phyloP scores from a whole-genome alignment of 2,329 filamentous ascomycete genomes.

The Colletotrichum horii region DNA sequence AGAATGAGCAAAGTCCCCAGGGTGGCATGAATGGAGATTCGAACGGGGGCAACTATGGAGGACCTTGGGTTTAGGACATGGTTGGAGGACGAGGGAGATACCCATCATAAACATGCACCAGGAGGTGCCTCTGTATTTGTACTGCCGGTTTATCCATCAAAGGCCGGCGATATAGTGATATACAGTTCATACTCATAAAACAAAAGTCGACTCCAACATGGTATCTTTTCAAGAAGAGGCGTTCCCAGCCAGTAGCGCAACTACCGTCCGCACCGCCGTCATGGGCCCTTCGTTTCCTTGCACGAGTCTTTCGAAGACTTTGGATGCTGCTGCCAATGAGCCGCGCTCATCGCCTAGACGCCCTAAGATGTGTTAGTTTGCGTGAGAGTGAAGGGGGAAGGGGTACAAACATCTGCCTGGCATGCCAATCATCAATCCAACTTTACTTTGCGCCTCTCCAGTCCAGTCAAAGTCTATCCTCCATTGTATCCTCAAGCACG shows the following conservation, averaged over 20 bases:
- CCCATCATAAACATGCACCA: background rate
- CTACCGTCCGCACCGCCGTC: conserved; percentile 62
- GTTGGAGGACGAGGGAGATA: background rate
- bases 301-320: conserved; percentile 65
- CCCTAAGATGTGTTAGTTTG: conserved; percentile 50
- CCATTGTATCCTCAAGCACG: conserved; percentile 64
- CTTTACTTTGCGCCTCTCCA: conserved; percentile 67
- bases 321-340: conserved; percentile 62
- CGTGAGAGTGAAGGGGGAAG: too few species aligned
- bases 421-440: conserved; percentile 59
- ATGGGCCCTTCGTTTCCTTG: conserved; percentile 59
- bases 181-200: background rate
- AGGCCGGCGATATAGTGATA: background rate
- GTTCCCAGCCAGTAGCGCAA: conserved; percentile 63
- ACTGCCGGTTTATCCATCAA: background rate
- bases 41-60: background rate
- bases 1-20: background rate
- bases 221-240: conserved; percentile 11
- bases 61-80: background rate
- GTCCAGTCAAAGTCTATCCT: conserved; percentile 73
- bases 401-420: conserved; percentile 67
- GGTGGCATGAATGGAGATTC: background rate
- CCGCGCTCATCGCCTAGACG: conserved; percentile 60
- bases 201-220: background rate
- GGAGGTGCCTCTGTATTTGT: background rate